phyloP scores from a whole-genome alignment of 2,329 filamentous ascomycete genomes.

The Allantophomopsis cytisporea region DNA sequence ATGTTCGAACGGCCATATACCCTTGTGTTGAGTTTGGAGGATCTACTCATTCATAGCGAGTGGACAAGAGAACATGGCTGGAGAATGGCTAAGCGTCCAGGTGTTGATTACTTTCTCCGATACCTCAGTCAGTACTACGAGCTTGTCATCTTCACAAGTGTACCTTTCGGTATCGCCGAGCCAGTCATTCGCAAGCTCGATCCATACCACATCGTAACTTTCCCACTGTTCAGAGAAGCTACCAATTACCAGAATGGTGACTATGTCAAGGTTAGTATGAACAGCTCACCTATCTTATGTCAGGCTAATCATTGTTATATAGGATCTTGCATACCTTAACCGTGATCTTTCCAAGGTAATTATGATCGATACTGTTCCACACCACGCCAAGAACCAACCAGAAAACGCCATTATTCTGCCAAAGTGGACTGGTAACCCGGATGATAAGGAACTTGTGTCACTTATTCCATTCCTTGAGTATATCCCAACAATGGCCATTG shows the following conservation, averaged over 20 bases:
- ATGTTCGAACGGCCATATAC: conserved; percentile 80
- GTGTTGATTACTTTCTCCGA: conserved; percentile 91
- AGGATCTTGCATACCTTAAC: conserved; percentile 97
- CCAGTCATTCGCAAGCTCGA: conserved; percentile 87
- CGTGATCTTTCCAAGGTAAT: conserved; percentile 91
- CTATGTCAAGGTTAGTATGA: conserved; percentile 68
- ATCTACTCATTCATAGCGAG: conserved; percentile 87
- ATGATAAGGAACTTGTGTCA: conserved; percentile 75
- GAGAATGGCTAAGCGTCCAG: conserved; percentile 88
- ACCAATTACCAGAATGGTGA: conserved; percentile 93
- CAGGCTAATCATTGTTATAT: conserved; percentile 10
- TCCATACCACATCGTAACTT: conserved; percentile 88
- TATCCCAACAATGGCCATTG: conserved; percentile 82
- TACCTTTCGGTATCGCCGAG: conserved; percentile 73
- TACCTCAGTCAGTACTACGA: conserved; percentile 98
- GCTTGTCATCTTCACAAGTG: conserved; percentile 85
- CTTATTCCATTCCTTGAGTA: conserved; percentile 97
- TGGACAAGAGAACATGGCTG: conserved; percentile 92
- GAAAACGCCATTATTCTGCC: conserved; percentile 89
- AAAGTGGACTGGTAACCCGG: conserved; percentile 75
- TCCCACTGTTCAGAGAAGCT: conserved; percentile 91
- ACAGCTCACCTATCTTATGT: conserved; percentile 8
- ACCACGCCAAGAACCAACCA: conserved; percentile 80
- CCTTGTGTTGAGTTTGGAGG: conserved; percentile 81
- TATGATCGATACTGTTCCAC: conserved; percentile 75